Evolutionary conservation across 2,329 filamentous ascomycete genomes (phyloP), one percentile per base, ranked within the genome.

Genomic region (Monascus ruber): DNA sequence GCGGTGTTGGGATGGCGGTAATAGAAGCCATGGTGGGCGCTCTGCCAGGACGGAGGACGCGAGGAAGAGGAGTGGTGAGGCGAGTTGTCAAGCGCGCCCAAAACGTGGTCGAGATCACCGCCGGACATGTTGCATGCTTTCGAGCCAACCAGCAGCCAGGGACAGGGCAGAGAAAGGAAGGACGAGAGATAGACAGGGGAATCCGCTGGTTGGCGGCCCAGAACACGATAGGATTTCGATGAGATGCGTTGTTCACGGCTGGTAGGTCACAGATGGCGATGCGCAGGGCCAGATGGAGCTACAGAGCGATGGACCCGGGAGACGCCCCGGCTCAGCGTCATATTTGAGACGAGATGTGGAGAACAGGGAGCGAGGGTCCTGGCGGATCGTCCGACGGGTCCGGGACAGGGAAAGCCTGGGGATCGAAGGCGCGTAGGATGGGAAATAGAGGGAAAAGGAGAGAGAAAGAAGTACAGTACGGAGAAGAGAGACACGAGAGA

Each of bases 41-140:
- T 46, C 37, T 43, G 49, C 39, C 54, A 54, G 41, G 54, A 55
- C 55, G 53, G 54, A 48, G 53, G 52, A 47, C 50, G 51, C 50
- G 28, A 29, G 17, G 17, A 2, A 29, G 28, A 29, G 10, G 53
- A 47, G 50, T 48, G 47, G 47, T 41, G 51, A 49, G 47, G 52
- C 40, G 46, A 44, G 50, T 42, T 42, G 44, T 61, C 52, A 47
- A 56, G 49, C 45, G 51, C 46, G 49, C 57, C 54, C 54, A 56
- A 59, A 50, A 56, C 53, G 49, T 62, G 61, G 47, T 66, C 56
- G 53, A 59, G 53, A 58, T 62, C 53, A 51, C 54, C 56, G 54
- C 59, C 59, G 55, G 64, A 58, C 64, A 66, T 66, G 49, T 60
- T 64, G 62, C 56, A 58, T 57, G 46, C 54, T 56, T 52, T 47